Conservation (phyloP, 169 alveolate genomes). For the Eimeria falciformis region DNA sequence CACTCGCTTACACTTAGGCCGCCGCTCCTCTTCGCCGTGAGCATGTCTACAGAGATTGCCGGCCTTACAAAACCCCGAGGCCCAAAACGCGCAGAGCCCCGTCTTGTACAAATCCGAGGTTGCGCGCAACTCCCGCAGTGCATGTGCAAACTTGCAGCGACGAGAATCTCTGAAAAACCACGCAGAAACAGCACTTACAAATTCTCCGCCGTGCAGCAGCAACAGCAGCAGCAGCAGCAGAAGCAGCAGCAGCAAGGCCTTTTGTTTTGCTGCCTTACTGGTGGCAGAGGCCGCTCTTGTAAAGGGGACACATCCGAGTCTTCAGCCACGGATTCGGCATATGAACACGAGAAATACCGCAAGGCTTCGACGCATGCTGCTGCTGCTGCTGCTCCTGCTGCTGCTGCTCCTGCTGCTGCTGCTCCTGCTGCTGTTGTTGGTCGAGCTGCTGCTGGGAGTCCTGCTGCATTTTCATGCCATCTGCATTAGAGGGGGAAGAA, state of each 20-base stretch:
- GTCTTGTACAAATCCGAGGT: conserved; percentile 76
- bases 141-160: conserved; percentile 78
- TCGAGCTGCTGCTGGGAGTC: neutral
- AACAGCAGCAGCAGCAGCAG: no score
- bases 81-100: conserved; percentile 71
- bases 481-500: no score
- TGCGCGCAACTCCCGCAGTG: conserved; percentile 63
- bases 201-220: no score
- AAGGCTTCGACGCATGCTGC: neutral
- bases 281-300: conserved; percentile 71
- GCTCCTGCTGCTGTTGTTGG: conserved; percentile 14
- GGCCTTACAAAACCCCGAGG: conserved; percentile 59
- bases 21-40: conserved; percentile 71
- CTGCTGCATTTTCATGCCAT: neutral
- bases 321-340: conserved; percentile 48
- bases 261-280: conserved; percentile 22
- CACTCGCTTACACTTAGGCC: neutral
- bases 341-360: neutral
- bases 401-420: conserved; percentile 12
- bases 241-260: no score
- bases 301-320: conserved; percentile 75
- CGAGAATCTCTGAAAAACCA: conserved; percentile 53
- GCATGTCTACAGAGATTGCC: conserved; percentile 71
- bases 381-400: conserved; percentile 16
- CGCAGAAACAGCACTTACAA: no score